Evolutionary conservation across 768 basidiomycete species (phyloP), one percentile per base, ranked within the genome.

Genomic region (Hysterangium stoloniferum): DNA sequence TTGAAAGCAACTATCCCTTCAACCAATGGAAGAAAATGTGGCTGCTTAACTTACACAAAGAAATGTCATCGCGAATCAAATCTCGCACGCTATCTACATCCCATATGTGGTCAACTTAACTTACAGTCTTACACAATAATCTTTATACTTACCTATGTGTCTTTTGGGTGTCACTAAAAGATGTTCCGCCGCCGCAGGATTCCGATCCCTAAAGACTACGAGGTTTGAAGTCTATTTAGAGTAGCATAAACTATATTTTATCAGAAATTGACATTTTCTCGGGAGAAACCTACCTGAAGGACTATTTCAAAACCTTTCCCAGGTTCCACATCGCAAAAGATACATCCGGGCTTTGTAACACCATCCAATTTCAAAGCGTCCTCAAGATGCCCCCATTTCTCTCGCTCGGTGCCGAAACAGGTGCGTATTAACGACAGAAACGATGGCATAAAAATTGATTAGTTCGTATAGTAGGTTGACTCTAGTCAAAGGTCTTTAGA

Each of bases 11-110:
- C 17, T 15, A 52, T 62, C 54, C 50, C 59, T 56, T 61, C 55
- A 63, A 64, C 63, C n/a, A 52, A 55, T 54, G 50, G 4, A 43
- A 24, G 28, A 19, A 9, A 42, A 29, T 6, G 33, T 52, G 22
- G 17, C 36, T 7, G 60, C 61, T 17, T 52, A n/a, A 9, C 67
- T 28, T 59, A 85, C 84, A 67, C 49, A 84, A 66, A 22, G 65
- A 58, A 1, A 68, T 69, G 54, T 87, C 78, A 6, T 59, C 52
- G 52, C 58, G 59, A 5, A 54, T 61, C 25, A 88, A 60, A 1
- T 69, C 60, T 56, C 67, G 75, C 17, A 86, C 75, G 47, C 77
- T 86, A 29, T 60, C 85, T 86, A 54, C 20, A 45, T 9, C 24
- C 34, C 40, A 34, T 47, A 25, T 4, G 31, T 50, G 4, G 17